Conservation (phyloP, 371 early-diverging fungal genomes). For the Circinella minor region DNA sequence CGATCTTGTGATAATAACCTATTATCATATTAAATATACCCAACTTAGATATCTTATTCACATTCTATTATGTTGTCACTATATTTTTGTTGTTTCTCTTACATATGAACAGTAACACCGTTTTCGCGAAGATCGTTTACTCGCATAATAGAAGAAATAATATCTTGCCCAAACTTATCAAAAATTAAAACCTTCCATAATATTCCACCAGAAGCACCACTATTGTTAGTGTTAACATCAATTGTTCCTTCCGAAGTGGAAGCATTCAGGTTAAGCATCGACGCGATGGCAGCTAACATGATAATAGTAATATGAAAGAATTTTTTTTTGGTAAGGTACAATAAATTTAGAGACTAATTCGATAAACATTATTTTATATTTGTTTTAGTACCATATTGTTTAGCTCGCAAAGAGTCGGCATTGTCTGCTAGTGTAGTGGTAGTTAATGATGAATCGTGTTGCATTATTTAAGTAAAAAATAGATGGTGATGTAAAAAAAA, state of each 20-base stretch:
- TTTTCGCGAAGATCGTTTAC: slow-evolving; percentile 97
- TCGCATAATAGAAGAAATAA: slow-evolving; percentile 96
- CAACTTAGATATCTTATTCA: too few relatives aligned
- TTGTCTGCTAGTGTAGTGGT: slow-evolving; percentile 1
- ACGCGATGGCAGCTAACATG: slow-evolving; percentile 43
- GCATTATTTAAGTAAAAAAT: not conserved
- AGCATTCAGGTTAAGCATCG: slow-evolving; percentile 61
- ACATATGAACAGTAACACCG: slow-evolving; percentile 99
- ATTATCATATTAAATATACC: slow-evolving; percentile 2
- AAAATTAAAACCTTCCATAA: slow-evolving; percentile 98
- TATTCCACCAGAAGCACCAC: slow-evolving; percentile 27
- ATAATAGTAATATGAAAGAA: not conserved
- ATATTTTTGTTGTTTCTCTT: slow-evolving; percentile 4
- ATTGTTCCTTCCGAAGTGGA: slow-evolving; percentile 12
- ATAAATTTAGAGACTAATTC: not conserved
- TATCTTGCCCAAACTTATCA: slow-evolving; percentile 92
- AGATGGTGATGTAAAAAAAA: not conserved
- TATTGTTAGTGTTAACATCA: slow-evolving; percentile 14
- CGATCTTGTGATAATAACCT: slow-evolving; percentile 82
- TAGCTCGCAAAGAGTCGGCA: slow-evolving; percentile 22
- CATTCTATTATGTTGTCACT: too few relatives aligned
- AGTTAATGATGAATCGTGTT: not conserved
- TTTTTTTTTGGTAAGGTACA: not conserved
- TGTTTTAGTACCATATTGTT: slow-evolving; percentile 25
- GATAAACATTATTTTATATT: too few relatives aligned